A percentile compares a stretch with the other conserved stretches of the same genome.
phyloP scores from a whole-genome alignment of 116 monocot species.

The Zostera marina region DNA sequence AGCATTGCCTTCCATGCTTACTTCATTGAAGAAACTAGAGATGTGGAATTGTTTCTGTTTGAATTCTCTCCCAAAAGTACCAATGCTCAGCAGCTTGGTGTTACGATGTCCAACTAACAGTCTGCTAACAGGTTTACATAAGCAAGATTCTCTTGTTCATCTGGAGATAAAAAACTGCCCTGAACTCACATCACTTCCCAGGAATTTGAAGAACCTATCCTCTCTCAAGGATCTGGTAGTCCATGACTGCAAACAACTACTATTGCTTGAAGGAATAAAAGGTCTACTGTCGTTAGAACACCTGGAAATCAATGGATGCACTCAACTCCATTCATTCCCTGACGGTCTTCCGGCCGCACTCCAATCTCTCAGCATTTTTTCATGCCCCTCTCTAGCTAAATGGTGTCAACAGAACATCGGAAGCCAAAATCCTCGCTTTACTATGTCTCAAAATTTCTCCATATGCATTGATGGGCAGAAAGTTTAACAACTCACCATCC shows the following conservation, averaged over 20 bases:
- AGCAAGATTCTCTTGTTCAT: slow-evolving; percentile 2
- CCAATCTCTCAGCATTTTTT: slow-evolving; percentile 5
- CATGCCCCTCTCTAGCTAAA: slow-evolving; percentile 4
- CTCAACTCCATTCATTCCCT: slow-evolving; percentile 10
- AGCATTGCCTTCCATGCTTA: not conserved
- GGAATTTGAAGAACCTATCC: slow-evolving; percentile 4
- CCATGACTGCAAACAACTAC: slow-evolving; percentile 9
- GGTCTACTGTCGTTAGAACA: slow-evolving; percentile 5
- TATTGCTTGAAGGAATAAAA: slow-evolving; percentile 3
- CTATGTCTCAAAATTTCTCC: slow-evolving; percentile 1
- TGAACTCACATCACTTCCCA: slow-evolving; percentile 5
- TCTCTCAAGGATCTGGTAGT: slow-evolving; percentile 6
- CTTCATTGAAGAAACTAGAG: slow-evolving; percentile 7
- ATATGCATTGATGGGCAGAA: slow-evolving; percentile 9
- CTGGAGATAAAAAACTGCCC: slow-evolving; percentile 9
- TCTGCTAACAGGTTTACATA: not conserved
- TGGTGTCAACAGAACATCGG: slow-evolving; percentile 5
- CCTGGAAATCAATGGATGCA: slow-evolving; percentile 11
- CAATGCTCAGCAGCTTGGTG: slow-evolving; percentile 4
- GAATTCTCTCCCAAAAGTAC: slow-evolving; percentile 7
- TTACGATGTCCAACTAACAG: slow-evolving; percentile 5
- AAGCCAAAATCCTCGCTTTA: not conserved
- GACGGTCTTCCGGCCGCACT: slow-evolving; percentile 4
- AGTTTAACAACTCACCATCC: too few species aligned
- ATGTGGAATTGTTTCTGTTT: slow-evolving; percentile 5